Percentiles rank a stretch among this genome's conserved stretches.
These are phyloP conservation scores for Neofusicoccum ribis DNA, from an alignment of 2,329 filamentous ascomycete species.

Conservation along the genomic window DNA sequence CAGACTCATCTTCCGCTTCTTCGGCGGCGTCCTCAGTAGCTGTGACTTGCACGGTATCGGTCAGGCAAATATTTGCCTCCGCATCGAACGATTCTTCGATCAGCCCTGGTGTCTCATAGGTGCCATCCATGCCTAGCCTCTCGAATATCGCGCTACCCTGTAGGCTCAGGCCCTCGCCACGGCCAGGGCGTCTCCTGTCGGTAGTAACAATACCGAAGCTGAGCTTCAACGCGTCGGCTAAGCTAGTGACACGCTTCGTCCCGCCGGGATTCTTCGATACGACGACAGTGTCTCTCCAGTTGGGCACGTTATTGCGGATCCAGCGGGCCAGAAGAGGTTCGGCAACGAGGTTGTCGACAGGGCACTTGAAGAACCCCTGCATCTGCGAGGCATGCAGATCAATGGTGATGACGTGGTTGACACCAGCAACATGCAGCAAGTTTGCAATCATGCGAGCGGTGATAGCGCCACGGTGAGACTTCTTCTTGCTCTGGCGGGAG, in stretches of 20 bases:
- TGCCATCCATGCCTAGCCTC: slow-evolving; percentile 43
- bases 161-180: slow-evolving; percentile 31
- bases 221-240: slow-evolving; percentile 93
- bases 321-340: slow-evolving; percentile 94
- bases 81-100: slow-evolving; percentile 34
- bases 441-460: slow-evolving; percentile 97
- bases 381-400: slow-evolving; percentile 93
- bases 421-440: slow-evolving; percentile 85
- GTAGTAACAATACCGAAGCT: slow-evolving; percentile 97
- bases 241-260: slow-evolving; percentile 92
- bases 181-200: slow-evolving; percentile 63
- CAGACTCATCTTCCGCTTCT: slow-evolving; percentile 23
- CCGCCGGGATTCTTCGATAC: slow-evolving; percentile 98
- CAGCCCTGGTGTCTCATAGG: slow-evolving; percentile 39
- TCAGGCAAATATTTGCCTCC: slow-evolving; percentile 36
- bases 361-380: slow-evolving; percentile 98
- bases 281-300: slow-evolving; percentile 90
- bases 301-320: slow-evolving; percentile 84
- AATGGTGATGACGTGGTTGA: slow-evolving; percentile 96
- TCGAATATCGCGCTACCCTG: slow-evolving; percentile 75
- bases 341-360: slow-evolving; percentile 94
- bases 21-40: slow-evolving; percentile 24
- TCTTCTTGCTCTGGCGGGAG: slow-evolving; percentile 98
- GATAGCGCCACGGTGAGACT: slow-evolving; percentile 92
- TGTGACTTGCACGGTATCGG: slow-evolving; percentile 5